Evolutionary conservation across 2,329 filamentous ascomycete species (phyloP), one percentile per base, ranked within the genome.

Genomic region (Ophiognomonia clavigignenti-juglandacearum): DNA sequence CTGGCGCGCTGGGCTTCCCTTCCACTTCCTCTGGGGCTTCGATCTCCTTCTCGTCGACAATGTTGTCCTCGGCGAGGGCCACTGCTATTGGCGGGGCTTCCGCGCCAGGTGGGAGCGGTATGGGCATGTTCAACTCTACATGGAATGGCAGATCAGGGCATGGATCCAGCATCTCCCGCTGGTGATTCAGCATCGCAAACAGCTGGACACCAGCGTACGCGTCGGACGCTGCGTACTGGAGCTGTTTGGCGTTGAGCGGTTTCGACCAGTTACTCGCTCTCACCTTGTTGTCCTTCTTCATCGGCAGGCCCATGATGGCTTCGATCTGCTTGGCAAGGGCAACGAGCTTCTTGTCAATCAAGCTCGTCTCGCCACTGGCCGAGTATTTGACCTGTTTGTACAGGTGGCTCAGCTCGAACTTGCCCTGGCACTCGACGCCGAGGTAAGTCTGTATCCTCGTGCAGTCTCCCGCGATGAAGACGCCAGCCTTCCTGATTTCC

Each of bases 401-500:
- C 20, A 96, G 67, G 60, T 95, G 86, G 61, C 86, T 92, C 7
- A 96, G 73, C 65, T 96, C 91, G 51, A 95, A 79, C 4, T 88
- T 69, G 1, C 86, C 86, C 41, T 71, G 75, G 1, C 82, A 71
- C 1, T 85, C 62, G 22, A 96, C 73, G 0, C 67, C 70, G 3
- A 96, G 73, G 53, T 71, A 79, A n/a, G 78, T 85, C 23, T 70
- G 73, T 11, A 96, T 59, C 24, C 89, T 80, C 2, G 79, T 84
- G 50, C 77, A 78, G 54, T 88, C 89, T 31, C 77, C 85, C 56
- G 78, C 77, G 55, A 96, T 85, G 43, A 75, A 73, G 4, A 96
- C 89, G 10, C 92, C 92, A 2, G 78, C 73, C 63, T 96, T 96
- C 32, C 77, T 77, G 48, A 95, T 74, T 2, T 69, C 62, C 0